A percentile compares a stretch with the other conserved stretches of the same genome.
These are phyloP conservation scores for Parastagonospora avenae DNA, from an alignment of 2,329 filamentous ascomycete species.

Conservation along the genomic window DNA sequence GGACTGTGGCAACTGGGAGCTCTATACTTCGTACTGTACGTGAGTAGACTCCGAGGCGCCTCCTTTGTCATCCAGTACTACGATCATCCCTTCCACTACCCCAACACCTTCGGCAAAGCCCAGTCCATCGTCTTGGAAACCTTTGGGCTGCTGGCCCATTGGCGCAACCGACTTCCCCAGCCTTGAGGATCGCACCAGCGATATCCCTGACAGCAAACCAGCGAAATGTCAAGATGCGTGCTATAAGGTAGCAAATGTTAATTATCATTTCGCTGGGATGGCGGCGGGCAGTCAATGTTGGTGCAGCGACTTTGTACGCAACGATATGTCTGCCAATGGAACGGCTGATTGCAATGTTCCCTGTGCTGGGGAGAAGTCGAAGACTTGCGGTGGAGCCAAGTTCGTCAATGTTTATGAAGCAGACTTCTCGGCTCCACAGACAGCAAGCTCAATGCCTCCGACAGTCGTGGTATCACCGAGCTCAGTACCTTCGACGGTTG, in stretches of 20 bases:
- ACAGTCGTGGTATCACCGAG: not conserved
- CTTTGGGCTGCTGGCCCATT: not conserved
- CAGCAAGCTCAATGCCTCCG: not conserved
- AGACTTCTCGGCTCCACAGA: not conserved
- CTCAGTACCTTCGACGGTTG: not conserved
- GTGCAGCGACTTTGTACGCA: not conserved
- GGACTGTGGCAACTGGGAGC: not conserved
- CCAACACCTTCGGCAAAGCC: not conserved
- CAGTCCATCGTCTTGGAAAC: not conserved
- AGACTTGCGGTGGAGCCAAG: not conserved
- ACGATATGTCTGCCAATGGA: not conserved
- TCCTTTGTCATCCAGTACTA: not conserved
- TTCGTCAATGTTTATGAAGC: not conserved
- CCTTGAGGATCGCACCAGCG: not conserved
- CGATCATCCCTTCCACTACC: not conserved
- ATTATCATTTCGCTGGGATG: not conserved
- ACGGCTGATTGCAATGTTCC: not conserved
- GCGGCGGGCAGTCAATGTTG: not conserved
- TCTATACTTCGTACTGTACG: not conserved
- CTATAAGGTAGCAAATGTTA: not conserved
- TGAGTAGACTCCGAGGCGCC: not conserved
- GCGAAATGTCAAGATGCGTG: not conserved
- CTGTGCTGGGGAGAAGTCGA: not conserved
- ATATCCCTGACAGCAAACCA: not conserved
- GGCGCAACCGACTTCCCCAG: not conserved